phyloP scores from a whole-genome alignment of 495 filamentous ascomycete genomes.

The Staphylotrichum longicolle region DNA sequence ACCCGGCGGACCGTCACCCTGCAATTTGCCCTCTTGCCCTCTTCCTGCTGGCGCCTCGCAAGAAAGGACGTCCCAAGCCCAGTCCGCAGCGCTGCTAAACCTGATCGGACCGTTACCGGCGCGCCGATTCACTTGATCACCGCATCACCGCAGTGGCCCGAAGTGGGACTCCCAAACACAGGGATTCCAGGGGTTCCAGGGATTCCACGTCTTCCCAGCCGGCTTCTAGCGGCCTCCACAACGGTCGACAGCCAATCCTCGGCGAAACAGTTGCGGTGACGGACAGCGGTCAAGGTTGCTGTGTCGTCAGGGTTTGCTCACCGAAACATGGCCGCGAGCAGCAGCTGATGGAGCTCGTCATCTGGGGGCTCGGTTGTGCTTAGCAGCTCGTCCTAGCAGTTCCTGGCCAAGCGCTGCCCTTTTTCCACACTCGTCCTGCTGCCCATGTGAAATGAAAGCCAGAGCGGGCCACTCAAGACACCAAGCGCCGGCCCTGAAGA shows the following conservation, averaged over 20 bases:
- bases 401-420: constrained; percentile 16
- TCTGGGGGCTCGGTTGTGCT: constrained; percentile 7
- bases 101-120: constrained; percentile 35
- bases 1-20: too few species aligned
- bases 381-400: background rate
- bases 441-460: constrained; percentile 16
- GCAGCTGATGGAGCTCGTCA: constrained; percentile 16
- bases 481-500: constrained; percentile 5
- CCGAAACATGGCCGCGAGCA: constrained; percentile 10
- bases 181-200: constrained; percentile 9
- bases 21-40: too few species aligned
- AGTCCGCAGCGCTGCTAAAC: background rate
- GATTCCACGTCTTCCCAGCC: constrained; percentile 11
- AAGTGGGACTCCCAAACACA: constrained; percentile 17
- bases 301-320: constrained; percentile 24
- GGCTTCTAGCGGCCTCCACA: constrained; percentile 23
- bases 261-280: constrained; percentile 14
- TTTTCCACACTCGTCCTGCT: background rate
- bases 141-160: constrained; percentile 6
- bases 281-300: constrained; percentile 17
- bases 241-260: constrained; percentile 19
- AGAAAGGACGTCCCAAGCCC: background rate
- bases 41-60: too few species aligned
- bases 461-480: background rate
- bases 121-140: background rate